Evolutionary conservation across 116 monocot species (phyloP).

Genomic region (Cymodocea nodosa): DNA sequence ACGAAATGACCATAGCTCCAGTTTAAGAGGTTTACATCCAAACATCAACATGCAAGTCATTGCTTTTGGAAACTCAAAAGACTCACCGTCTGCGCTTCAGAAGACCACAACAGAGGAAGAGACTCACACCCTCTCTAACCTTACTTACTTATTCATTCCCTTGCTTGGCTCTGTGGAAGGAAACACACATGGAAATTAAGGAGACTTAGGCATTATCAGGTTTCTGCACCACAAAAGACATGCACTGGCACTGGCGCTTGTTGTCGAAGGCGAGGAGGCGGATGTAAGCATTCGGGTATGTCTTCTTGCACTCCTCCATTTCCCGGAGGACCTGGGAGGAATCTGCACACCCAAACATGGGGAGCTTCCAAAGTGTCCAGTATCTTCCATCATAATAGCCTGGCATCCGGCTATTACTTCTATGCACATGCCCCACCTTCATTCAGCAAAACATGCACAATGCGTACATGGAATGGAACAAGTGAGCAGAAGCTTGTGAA

Average conservation of each 20-base stretch:
- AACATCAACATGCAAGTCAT: no score
- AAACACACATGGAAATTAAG: not conserved
- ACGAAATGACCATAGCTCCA: no score
- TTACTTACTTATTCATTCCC: not conserved
- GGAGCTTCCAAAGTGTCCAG: conserved; percentile 88
- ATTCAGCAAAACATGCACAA: no score
- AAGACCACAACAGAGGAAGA: not conserved
- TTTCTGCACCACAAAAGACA: conserved; percentile 67
- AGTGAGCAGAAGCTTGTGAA: not conserved
- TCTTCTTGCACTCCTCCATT: conserved; percentile 64
- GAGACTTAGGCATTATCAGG: conserved; percentile 13
- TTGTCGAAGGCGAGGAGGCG: conserved; percentile 61
- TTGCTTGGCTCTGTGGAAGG: no score
- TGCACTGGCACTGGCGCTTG: conserved; percentile 63
- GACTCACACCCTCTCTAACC: not conserved
- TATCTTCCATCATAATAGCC: conserved; percentile 90
- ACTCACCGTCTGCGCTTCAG: no score
- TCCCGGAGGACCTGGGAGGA: conserved; percentile 44
- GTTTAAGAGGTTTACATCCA: no score
- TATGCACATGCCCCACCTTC: conserved; percentile 33
- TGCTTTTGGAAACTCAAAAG: no score
- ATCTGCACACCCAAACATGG: conserved; percentile 78
- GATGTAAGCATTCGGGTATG: conserved; percentile 60
- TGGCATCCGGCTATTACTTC: conserved; percentile 45
- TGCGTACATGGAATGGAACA: not conserved